Evolutionary conservation across 352 stramenopile genomes (phyloP).

Genomic region (Pilasporangium apinafurcum): DNA sequence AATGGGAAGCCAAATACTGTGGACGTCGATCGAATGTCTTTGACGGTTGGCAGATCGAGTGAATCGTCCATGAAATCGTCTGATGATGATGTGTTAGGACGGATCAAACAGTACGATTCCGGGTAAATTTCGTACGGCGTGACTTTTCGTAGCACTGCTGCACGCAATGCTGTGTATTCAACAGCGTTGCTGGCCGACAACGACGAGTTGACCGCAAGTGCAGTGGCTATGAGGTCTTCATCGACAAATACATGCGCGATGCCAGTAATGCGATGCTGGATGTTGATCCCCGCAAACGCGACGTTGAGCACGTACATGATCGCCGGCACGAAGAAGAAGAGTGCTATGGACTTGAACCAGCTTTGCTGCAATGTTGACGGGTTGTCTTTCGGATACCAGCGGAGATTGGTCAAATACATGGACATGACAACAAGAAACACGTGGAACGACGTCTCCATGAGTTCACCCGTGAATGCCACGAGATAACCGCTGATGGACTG

Average conservation of each 20-base stretch:
- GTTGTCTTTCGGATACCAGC: constrained; percentile 13
- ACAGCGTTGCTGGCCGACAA: not conserved
- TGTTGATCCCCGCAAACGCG: constrained; percentile 11
- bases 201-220: not conserved
- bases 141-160: constrained; percentile 2
- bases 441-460: constrained; percentile 1
- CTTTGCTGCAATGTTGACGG: constrained; percentile 3
- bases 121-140: constrained; percentile 7
- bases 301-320: constrained; percentile 12
- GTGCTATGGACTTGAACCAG: constrained; percentile 8
- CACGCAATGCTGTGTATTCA: constrained; percentile 9
- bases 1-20: constrained; percentile 28
- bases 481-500: constrained; percentile 7
- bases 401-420: constrained; percentile 18
- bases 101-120: not conserved
- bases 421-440: constrained; percentile 5
- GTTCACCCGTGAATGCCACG: constrained; percentile 6
- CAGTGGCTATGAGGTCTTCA: constrained; percentile 2
- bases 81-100: not conserved
- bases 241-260: constrained; percentile 5
- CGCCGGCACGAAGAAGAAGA: constrained; percentile 11
- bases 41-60: constrained; percentile 15
- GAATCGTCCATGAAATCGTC: no score
- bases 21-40: constrained; percentile 20
- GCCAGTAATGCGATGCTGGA: constrained; percentile 1